Conservation (phyloP, 495 filamentous ascomycete genomes). For the Lophium mytilinum region DNA sequence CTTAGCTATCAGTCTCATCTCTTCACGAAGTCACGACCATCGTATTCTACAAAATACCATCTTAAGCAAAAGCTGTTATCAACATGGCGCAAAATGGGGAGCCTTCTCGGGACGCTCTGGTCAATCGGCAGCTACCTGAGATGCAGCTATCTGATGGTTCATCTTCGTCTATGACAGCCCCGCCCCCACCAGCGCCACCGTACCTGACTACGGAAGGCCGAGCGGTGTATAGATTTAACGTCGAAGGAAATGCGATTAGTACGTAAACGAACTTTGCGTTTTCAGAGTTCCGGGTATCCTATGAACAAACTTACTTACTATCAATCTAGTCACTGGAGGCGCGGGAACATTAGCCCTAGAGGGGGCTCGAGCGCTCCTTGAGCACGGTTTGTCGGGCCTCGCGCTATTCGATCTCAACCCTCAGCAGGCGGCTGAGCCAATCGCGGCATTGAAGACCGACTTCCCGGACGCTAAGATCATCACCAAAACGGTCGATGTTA, state of each 20-base stretch:
- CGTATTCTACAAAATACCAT: not conserved
- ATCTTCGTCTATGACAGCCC: conserved; percentile 41
- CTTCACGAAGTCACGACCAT: not conserved
- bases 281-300: not conserved
- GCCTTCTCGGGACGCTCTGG: conserved; percentile 21
- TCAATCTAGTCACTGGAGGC: conserved; percentile 52
- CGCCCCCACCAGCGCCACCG: conserved; percentile 37
- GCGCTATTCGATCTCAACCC: conserved; percentile 55
- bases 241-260: conserved; percentile 55
- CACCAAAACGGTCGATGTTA: conserved; percentile 50
- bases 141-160: conserved; percentile 50
- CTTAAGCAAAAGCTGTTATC: not conserved
- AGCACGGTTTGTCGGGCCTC: conserved; percentile 56
- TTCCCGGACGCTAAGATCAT: conserved; percentile 48
- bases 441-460: conserved; percentile 38
- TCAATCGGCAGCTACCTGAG: conserved; percentile 41
- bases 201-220: conserved; percentile 40
- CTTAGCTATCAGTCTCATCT: not conserved
- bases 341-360: conserved; percentile 58
- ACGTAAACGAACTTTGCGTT: conserved; percentile 17
- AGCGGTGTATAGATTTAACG: conserved; percentile 50
- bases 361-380: conserved; percentile 55
- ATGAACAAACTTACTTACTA: not conserved
- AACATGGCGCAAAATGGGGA: not conserved
- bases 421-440: conserved; percentile 33